These are phyloP conservation scores for Penicillium soppii DNA, from an alignment of 495 filamentous ascomycete species.

Conservation along the genomic window DNA sequence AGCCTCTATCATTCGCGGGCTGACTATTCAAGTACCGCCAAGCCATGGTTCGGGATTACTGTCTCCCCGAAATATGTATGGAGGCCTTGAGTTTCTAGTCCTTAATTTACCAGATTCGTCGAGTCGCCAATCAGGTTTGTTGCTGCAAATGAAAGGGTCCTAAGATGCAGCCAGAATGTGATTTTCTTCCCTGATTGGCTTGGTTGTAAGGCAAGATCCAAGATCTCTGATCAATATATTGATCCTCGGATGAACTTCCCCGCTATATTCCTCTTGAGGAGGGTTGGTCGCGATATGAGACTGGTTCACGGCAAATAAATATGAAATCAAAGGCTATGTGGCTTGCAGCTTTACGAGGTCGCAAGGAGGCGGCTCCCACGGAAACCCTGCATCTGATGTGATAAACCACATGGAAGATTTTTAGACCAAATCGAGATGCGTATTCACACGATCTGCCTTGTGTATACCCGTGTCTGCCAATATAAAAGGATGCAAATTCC, in stretches of 20 bases:
- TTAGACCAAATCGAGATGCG: slow-evolving; percentile 1
- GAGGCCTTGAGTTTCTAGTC: background rate
- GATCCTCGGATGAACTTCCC: slow-evolving; percentile 5
- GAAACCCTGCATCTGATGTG: background rate
- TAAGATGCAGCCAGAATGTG: slow-evolving; percentile 3
- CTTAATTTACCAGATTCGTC: background rate
- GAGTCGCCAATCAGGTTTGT: background rate
- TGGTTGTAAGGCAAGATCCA: slow-evolving; percentile 3
- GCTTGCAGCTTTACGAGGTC: background rate
- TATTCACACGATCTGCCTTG: background rate
- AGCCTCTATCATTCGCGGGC: slow-evolving; percentile 5
- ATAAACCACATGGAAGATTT: background rate
- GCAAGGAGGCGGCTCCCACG: background rate
- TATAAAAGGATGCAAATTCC: background rate
- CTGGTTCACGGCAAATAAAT: background rate
- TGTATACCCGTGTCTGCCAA: background rate
- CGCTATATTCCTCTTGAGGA: background rate
- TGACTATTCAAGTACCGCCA: background rate
- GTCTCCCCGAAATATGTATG: slow-evolving; percentile 3
- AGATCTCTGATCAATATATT: slow-evolving; percentile 6
- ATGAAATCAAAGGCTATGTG: background rate
- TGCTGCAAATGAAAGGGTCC: slow-evolving; percentile 1
- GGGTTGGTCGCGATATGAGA: too few relatives aligned
- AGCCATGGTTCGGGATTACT: slow-evolving; percentile 5
- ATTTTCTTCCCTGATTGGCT: slow-evolving; percentile 3